Percentiles rank a stretch among this genome's conserved stretches.
phyloP scores from a whole-genome alignment of 1,139 yeast species.

The Hemisphaericaspora xylanilytica region DNA sequence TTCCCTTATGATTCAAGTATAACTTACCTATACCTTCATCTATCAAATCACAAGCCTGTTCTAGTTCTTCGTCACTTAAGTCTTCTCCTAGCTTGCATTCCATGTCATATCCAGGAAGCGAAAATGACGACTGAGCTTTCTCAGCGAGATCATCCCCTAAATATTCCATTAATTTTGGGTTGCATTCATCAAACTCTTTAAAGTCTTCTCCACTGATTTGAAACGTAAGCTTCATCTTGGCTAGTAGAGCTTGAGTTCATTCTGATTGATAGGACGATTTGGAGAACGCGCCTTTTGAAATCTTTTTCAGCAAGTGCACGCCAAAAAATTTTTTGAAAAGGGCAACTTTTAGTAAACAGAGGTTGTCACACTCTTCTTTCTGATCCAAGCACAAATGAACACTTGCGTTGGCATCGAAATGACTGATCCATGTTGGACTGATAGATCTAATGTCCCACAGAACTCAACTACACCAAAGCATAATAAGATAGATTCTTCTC shows the following conservation, averaged over 20 bases:
- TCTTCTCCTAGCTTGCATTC: slow-evolving; percentile 4
- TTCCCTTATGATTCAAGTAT: slow-evolving; percentile 32
- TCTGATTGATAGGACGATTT: no score
- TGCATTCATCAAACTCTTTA: slow-evolving; percentile 16
- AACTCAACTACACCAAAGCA: not conserved
- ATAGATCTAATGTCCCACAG: not conserved
- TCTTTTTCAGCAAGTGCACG: no score
- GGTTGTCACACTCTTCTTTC: not conserved
- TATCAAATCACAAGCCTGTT: slow-evolving; percentile 23
- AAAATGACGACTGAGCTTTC: not conserved
- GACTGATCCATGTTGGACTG: not conserved
- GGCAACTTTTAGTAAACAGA: no score
- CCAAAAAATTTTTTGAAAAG: no score
- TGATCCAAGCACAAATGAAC: not conserved
- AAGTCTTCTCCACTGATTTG: slow-evolving; percentile 10
- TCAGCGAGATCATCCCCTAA: slow-evolving; percentile 11
- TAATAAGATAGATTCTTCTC: not conserved
- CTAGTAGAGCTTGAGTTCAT: no score
- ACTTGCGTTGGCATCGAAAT: not conserved
- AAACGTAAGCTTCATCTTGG: slow-evolving; percentile 9
- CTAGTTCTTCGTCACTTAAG: slow-evolving; percentile 12
- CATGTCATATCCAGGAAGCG: slow-evolving; percentile 1
- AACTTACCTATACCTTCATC: slow-evolving; percentile 31
- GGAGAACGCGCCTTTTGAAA: no score
- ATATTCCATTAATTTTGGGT: slow-evolving; percentile 13